Percentiles rank a stretch among this genome's conserved stretches.
These are phyloP conservation scores for Fistulifera solaris DNA, from an alignment of 108 stramenopile genomes.

Conservation along the genomic window DNA sequence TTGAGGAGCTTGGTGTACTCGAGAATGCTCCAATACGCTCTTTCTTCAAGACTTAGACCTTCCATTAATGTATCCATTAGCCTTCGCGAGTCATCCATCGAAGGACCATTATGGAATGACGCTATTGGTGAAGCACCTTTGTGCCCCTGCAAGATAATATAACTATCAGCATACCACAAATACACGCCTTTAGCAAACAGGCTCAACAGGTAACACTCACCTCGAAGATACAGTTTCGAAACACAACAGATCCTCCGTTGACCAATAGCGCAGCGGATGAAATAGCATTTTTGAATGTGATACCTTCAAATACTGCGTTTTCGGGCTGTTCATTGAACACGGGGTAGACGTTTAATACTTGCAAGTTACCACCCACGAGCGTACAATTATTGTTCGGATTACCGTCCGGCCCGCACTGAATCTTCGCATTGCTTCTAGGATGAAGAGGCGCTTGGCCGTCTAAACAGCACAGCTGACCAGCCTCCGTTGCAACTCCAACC, in stretches of 20 bases:
- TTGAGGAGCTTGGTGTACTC: too few species aligned
- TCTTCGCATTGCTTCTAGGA: constrained; percentile 21
- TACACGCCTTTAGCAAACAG: too few species aligned
- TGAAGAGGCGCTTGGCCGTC: constrained; percentile 23
- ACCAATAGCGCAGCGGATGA: constrained; percentile 15
- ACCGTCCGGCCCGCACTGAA: constrained; percentile 33
- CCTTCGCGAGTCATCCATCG: too few species aligned
- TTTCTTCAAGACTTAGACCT: too few species aligned
- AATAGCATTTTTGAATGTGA: constrained; percentile 18
- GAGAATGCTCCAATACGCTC: too few species aligned
- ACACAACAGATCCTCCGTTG: constrained; percentile 21
- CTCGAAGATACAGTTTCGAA: constrained; percentile 25
- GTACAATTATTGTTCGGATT: constrained; percentile 22
- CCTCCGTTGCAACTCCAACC: constrained; percentile 11
- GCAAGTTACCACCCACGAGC: constrained; percentile 26
- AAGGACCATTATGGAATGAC: too few species aligned
- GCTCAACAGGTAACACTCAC: too few species aligned
- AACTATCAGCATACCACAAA: too few species aligned
- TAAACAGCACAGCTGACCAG: constrained; percentile 9
- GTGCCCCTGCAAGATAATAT: too few species aligned
- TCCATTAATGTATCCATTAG: too few species aligned
- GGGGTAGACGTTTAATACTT: constrained; percentile 15
- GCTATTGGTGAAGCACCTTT: too few species aligned
- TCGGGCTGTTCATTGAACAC: constrained; percentile 13
- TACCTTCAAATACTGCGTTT: constrained; percentile 20